Percentiles rank a stretch among this genome's conserved stretches.
These are phyloP conservation scores for Volutella citrinella DNA, from an alignment of 2,329 filamentous ascomycete genomes.

Conservation along the genomic window DNA sequence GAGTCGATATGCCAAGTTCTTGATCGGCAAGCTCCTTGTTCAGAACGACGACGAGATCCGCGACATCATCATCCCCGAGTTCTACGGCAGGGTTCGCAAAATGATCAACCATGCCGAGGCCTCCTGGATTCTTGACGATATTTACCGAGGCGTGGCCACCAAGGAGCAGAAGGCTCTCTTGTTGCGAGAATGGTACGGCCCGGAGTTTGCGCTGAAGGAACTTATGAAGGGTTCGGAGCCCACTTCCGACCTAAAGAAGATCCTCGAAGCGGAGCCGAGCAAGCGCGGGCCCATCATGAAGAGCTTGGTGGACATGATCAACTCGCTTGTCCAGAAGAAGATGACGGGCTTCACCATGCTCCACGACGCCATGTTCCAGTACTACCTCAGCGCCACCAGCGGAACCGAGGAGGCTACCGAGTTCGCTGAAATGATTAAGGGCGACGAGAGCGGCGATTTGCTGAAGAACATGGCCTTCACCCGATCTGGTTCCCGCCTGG, in stretches of 20 bases:
- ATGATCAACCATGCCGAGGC: conserved; percentile 95
- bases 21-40: conserved; percentile 94
- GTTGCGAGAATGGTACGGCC: conserved; percentile 92
- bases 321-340: conserved; percentile 92
- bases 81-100: conserved; percentile 89
- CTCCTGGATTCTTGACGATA: conserved; percentile 96
- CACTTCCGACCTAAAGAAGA: conserved; percentile 68
- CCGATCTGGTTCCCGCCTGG: conserved; percentile 77
- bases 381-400: conserved; percentile 75
- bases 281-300: conserved; percentile 87
- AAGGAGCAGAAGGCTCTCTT: conserved; percentile 81
- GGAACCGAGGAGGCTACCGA: conserved; percentile 81
- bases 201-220: conserved; percentile 84
- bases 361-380: conserved; percentile 97
- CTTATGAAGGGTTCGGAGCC: conserved; percentile 50
- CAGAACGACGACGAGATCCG: conserved; percentile 84
- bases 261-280: conserved; percentile 74
- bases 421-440: conserved; percentile 87
- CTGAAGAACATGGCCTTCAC: conserved; percentile 97
- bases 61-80: conserved; percentile 87
- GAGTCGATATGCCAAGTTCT: conserved; percentile 95
- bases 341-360: conserved; percentile 96
- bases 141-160: conserved; percentile 86
- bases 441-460: conserved; percentile 85
- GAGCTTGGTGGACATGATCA: conserved; percentile 81